phyloP scores from a whole-genome alignment of 164 flowering plant genomes.

The Aristolochia fimbriata region DNA sequence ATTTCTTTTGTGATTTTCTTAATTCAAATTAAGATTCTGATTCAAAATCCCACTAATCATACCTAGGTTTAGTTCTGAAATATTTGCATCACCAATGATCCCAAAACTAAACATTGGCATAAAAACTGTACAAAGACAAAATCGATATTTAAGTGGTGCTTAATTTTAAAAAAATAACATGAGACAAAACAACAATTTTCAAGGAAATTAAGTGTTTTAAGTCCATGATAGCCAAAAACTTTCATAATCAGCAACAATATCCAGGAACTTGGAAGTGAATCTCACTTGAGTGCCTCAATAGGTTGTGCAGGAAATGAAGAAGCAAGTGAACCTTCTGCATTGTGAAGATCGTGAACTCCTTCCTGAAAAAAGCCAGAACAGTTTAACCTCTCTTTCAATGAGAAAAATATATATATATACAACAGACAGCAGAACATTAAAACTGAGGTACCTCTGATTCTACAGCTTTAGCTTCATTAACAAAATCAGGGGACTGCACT shows the following conservation, averaged over 20 bases:
- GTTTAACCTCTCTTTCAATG: neutral
- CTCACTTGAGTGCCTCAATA: conserved; percentile 87
- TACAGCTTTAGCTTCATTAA: conserved; percentile 23
- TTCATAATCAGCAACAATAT: neutral
- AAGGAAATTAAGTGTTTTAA: neutral
- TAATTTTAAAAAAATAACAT: neutral
- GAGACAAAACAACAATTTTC: neutral
- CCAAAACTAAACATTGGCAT: too few species aligned
- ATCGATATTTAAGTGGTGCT: too few species aligned
- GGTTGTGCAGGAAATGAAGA: conserved; percentile 78
- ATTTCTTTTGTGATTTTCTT: too few species aligned
- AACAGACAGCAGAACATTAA: neutral
- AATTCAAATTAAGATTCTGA: too few species aligned
- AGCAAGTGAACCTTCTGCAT: conserved; percentile 59
- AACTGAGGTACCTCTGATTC: conserved; percentile 9
- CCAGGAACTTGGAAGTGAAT: conserved; percentile 1
- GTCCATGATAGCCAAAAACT: neutral
- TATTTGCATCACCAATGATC: too few species aligned
- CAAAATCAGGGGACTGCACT: conserved; percentile 24
- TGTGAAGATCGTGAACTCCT: conserved; percentile 38
- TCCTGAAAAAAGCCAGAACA: conserved; percentile 36
- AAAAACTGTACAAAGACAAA: too few species aligned
- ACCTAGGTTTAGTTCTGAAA: too few species aligned
- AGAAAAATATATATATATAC: neutral
- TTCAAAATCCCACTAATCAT: too few species aligned